A percentile compares a stretch with the other conserved stretches of the same genome.
Conservation (phyloP, 1,284 basidiomycete genomes). For the Sanguinoderma infundibulare region DNA sequence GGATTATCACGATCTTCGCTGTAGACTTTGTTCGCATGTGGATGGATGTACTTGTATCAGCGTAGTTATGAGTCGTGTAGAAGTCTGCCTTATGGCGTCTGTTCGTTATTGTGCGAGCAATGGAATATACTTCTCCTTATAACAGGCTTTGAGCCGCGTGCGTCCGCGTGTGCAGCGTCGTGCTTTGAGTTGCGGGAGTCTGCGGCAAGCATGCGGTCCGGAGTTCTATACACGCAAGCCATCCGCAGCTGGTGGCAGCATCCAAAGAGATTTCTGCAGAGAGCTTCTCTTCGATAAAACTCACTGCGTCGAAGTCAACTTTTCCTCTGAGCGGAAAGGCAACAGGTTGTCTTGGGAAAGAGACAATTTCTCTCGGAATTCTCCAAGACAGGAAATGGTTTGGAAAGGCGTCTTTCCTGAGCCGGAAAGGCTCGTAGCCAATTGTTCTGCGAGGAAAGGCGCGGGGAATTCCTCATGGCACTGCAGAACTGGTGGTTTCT, state of each 20-base stretch:
- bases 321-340: too few species aligned
- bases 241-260: not conserved
- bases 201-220: not conserved
- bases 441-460: too few species aligned
- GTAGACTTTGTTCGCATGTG: too few species aligned
- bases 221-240: not conserved
- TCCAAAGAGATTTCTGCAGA: too few species aligned
- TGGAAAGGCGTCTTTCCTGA: too few species aligned
- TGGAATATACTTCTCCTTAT: not conserved
- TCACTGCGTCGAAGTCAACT: too few species aligned
- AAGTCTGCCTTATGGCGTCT: too few species aligned
- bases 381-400: not conserved
- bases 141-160: not conserved
- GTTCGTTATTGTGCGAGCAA: not conserved
- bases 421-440: too few species aligned
- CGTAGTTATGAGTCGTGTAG: too few species aligned
- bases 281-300: too few species aligned
- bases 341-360: too few species aligned
- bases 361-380: not conserved
- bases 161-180: not conserved
- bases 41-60: too few species aligned
- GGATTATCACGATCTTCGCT: constrained; percentile 6
- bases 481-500: not conserved
- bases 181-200: not conserved
- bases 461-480: not conserved